A percentile compares a stretch with the other conserved stretches of the same genome.
These are phyloP conservation scores for Fusarium sarcochroum DNA, from an alignment of 2,329 filamentous ascomycete species.

Conservation along the genomic window DNA sequence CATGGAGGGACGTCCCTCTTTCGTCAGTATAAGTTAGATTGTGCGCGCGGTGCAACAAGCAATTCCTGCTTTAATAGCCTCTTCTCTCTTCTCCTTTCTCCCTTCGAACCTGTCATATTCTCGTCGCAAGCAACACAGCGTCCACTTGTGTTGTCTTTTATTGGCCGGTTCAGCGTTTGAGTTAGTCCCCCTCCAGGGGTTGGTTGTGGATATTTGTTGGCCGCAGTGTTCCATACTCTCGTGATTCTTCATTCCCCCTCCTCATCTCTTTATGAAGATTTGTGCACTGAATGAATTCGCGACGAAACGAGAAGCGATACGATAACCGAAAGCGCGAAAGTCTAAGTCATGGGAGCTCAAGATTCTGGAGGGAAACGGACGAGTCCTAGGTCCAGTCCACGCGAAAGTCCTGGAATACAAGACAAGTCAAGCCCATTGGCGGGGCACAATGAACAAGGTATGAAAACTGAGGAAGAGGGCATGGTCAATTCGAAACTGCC, in stretches of 20 bases:
- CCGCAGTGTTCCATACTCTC: conserved; percentile 3
- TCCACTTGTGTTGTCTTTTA: neutral
- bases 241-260: neutral
- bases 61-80: neutral
- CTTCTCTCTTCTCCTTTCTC: conserved; percentile 19
- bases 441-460: conserved; percentile 30
- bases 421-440: neutral
- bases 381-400: conserved; percentile 20
- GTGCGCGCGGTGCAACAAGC: neutral
- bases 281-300: neutral
- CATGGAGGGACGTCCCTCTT: neutral
- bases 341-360: conserved; percentile 13
- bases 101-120: conserved; percentile 32
- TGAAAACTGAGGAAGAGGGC: neutral
- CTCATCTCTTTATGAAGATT: neutral
- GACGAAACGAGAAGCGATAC: neutral
- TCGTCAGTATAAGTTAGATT: neutral
- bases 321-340: neutral
- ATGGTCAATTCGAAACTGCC: neutral
- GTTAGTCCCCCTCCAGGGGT: neutral
- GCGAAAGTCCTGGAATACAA: conserved; percentile 1
- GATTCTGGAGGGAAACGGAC: conserved; percentile 10
- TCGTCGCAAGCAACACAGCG: neutral
- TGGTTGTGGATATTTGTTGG: neutral
- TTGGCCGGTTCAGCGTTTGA: neutral